Percentiles rank a stretch among this genome's conserved stretches.
These are phyloP conservation scores for Capsella bursapastoris DNA, from an alignment of 345 rosid genomes.

Conservation along the genomic window DNA sequence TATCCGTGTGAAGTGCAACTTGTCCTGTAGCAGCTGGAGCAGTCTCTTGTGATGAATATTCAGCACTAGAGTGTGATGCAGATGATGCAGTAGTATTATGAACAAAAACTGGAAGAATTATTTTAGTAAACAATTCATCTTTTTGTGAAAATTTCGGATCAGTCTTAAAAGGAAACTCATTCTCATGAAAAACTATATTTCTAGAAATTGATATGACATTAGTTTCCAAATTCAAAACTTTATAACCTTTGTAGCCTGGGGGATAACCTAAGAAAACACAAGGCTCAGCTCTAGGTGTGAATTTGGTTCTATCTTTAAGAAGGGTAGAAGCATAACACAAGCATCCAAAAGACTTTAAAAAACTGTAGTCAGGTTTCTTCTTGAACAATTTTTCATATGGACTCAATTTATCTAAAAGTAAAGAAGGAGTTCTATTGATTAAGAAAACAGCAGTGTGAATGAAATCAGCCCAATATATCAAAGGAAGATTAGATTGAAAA, in stretches of 20 bases:
- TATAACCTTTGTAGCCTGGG: background rate
- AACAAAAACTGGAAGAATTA: no score
- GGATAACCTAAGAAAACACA: background rate
- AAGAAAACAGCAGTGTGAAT: no score
- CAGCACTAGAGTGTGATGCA: no score
- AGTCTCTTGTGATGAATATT: no score
- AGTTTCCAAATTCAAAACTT: background rate
- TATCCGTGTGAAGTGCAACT: no score
- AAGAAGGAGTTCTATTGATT: background rate
- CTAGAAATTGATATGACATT: fast-evolving
- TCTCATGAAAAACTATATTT: background rate
- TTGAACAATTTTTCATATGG: background rate
- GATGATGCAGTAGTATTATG: no score
- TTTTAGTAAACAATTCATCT: no score
- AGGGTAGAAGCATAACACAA: no score
- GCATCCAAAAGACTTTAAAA: background rate
- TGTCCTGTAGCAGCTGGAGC: no score
- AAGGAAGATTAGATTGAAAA: no score
- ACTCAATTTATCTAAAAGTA: fast-evolving
- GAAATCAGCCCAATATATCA: no score
- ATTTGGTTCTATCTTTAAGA: background rate
- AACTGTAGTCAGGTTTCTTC: fast-evolving
- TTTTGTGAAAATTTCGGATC: no score
- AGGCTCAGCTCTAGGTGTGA: background rate
- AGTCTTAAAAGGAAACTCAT: fast-evolving